phyloP scores from a whole-genome alignment of 2,329 filamentous ascomycete genomes.

The Colletotrichum tofieldiae region DNA sequence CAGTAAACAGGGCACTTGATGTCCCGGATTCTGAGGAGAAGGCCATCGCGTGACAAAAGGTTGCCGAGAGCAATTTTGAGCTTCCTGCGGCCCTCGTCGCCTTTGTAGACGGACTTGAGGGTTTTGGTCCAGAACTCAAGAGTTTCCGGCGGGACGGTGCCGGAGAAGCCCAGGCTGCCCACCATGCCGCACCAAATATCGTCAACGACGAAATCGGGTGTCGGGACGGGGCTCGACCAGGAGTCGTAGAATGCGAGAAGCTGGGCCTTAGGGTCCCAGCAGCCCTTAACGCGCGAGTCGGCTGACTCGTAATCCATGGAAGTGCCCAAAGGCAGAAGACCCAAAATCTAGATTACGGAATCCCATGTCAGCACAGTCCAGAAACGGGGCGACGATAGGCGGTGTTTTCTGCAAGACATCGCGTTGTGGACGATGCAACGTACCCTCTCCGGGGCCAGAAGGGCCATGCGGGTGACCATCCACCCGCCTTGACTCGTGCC shows the following conservation, averaged over 20 bases:
- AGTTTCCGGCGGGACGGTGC: slow-evolving; percentile 54
- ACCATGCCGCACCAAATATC: slow-evolving; percentile 64
- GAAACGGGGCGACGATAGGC: background rate
- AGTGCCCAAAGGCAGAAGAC: slow-evolving; percentile 64
- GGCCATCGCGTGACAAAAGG: slow-evolving; percentile 64
- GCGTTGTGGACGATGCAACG: slow-evolving; percentile 22
- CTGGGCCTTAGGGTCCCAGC: slow-evolving; percentile 64
- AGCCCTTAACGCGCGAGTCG: slow-evolving; percentile 61
- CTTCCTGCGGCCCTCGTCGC: slow-evolving; percentile 66
- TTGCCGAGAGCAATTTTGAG: slow-evolving; percentile 62
- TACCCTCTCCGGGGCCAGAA: slow-evolving; percentile 65
- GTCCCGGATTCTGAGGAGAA: slow-evolving; percentile 62
- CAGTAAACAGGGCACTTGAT: slow-evolving; percentile 67
- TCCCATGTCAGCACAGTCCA: background rate
- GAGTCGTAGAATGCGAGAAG: slow-evolving; percentile 59
- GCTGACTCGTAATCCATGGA: slow-evolving; percentile 69
- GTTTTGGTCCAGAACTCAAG: slow-evolving; percentile 63
- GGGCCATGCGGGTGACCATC: slow-evolving; percentile 66
- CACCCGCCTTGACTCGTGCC: slow-evolving; percentile 69
- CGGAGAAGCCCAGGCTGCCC: slow-evolving; percentile 62
- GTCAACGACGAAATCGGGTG: slow-evolving; percentile 64
- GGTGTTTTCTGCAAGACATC: background rate
- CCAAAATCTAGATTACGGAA: slow-evolving; percentile 57
- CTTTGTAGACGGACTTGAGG: slow-evolving; percentile 62
- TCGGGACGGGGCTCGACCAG: slow-evolving; percentile 57